Evolutionary conservation across 2,329 filamentous ascomycete species (phyloP), one percentile per base, ranked within the genome.

Genomic region (Fusarium avenaceum): DNA sequence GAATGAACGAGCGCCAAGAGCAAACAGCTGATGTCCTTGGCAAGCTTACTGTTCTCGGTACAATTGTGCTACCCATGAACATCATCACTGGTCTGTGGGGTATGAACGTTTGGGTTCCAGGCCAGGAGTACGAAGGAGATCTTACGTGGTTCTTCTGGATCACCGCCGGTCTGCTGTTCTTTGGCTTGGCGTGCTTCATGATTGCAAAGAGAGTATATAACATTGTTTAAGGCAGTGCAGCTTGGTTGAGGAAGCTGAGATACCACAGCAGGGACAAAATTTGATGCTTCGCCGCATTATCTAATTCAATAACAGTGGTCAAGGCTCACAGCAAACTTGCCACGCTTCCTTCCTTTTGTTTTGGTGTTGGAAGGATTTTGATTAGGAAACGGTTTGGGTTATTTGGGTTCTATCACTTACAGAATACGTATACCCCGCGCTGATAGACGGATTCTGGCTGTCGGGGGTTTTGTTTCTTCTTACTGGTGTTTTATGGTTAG

Each of bases 61-160:
- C 96, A 7, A 98, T 99, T 71, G 95, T 99, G 4, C 83, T 99
- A 57, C 96, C 96, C 13, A 97, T 99, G 94, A 99, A 99, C 78
- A 97, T 99, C 76, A 95, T 99, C 74, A 98, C 96, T 4, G 96
- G 96, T 71, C 89, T 98, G 74, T 99, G 95, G 94, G 96, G 95
- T 51, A 98, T 98, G 95, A 99, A 99, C 84, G 92, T 95, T 35
- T 93, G 93, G 84, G 96, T 99, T 0, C 96, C 96, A 0, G 96
- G 96, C 3, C 95, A 98, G 78, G 91, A 95, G 45, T 83, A 89
- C 61, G 93, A 96, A 69, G 86, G 85, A 17, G 91, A 91, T 73
- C 80, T 95, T 51, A 83, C 82, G 24, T 96, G 92, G 92, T 96
- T 94, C 77, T 88, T 85, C 76, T 88, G 84, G 57, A 89, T 90